Evolutionary conservation across 2,329 filamentous ascomycete genomes (phyloP).

Genomic region (Calonectria leucothoes): DNA sequence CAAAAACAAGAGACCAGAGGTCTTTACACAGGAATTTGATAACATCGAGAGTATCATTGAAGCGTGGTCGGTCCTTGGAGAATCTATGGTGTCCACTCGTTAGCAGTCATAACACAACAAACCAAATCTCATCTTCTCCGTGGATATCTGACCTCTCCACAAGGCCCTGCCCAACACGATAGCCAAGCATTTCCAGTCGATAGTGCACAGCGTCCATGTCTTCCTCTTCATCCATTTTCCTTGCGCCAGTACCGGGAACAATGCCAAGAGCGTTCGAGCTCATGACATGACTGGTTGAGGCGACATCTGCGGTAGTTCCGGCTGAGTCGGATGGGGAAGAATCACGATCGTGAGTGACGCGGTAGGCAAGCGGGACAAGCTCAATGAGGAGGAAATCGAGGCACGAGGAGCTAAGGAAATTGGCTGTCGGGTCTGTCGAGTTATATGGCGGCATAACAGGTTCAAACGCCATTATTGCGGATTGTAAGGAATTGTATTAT

Average conservation of each 20-base stretch:
- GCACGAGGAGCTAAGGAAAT: constrained; percentile 84
- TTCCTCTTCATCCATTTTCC: constrained; percentile 76
- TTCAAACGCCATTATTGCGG: constrained; percentile 76
- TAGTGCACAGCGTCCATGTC: constrained; percentile 87
- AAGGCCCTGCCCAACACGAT: constrained; percentile 90
- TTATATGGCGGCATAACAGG: constrained; percentile 75
- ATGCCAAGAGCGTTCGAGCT: constrained; percentile 42
- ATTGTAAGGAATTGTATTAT: background rate
- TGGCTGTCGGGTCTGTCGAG: constrained; percentile 78
- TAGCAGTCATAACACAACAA: constrained; percentile 14
- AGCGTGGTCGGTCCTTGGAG: constrained; percentile 85
- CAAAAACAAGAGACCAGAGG: constrained; percentile 92
- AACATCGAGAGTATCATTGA: constrained; percentile 91
- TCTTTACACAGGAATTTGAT: constrained; percentile 99
- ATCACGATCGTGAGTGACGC: constrained; percentile 81
- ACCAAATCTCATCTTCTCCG: background rate
- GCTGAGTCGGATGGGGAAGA: constrained; percentile 53
- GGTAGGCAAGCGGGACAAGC: constrained; percentile 92
- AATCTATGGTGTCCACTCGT: constrained; percentile 75
- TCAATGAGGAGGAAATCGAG: constrained; percentile 97
- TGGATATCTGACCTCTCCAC: constrained; percentile 77
- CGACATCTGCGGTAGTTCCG: constrained; percentile 31
- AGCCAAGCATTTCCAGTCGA: constrained; percentile 85
- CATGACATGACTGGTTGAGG: constrained; percentile 36
- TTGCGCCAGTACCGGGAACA: constrained; percentile 35